Base-by-base conservation (phyloP, 2,329 filamentous ascomycete genomes). In the Hypoxylon sp. region DNA sequence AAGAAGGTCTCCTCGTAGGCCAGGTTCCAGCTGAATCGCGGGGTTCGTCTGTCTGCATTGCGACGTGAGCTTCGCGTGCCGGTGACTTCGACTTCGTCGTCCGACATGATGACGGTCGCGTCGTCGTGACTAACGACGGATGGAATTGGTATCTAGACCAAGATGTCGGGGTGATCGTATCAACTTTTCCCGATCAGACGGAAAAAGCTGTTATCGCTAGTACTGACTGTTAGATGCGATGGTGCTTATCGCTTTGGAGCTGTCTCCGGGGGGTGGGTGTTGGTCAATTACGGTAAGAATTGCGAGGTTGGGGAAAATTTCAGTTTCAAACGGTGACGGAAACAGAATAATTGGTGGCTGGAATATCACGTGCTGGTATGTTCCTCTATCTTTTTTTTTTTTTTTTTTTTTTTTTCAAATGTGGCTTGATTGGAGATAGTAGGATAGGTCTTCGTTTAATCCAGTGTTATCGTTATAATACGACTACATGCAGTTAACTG, bases 1-100 rank as follows among this genome's bases (percentile, higher is more conserved):
- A 89, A 89, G 77, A 89, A 89, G 63, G 87, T 89, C 59, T 84
- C 82, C 78, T 89, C 87, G 80, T 85, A 89, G 19, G 84, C 83
- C 1, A 83, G 81, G 60, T 86, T 88, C 87, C 87, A 89, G 76
- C 85, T 88, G 77, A 89, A 89, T 65, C 87, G 84, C 58, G 87
- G 86, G 33, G 76, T 78, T 59, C 77, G 75, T 31, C 72, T 74
- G 61, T 78, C 77, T 51, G 73, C 73, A 63, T 76, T 77, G 66
- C 76, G 76, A 14, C 75, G 76, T 53, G 74, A 70, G 26, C 67
- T 68, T 26, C 72, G 72, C 52, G 70, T 63, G 14, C 55, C 58
- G 42, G 73, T 70, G 22, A 72, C 63, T 33, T 74, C 72, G 65
- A 73, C 67, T n/a, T 78, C 77, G 44, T 77, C 75, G 64, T 79